These are phyloP conservation scores for Clarireedia homoeocarpa DNA, from an alignment of 2,329 filamentous ascomycete genomes.

Conservation along the genomic window DNA sequence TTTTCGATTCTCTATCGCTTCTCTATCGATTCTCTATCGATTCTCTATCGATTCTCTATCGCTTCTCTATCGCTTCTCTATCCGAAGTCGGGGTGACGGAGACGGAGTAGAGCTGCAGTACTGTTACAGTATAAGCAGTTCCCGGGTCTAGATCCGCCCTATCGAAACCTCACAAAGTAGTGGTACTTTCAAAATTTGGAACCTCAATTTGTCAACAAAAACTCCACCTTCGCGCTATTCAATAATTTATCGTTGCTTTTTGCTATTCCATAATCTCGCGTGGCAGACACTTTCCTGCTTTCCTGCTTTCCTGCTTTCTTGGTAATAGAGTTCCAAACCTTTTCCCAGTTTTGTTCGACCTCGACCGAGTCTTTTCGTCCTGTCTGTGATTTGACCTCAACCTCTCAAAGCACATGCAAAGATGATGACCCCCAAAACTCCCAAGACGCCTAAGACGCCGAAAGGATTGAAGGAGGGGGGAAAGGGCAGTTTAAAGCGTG, in stretches of 20 bases:
- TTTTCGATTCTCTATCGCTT: too few species aligned
- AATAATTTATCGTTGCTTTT: background rate
- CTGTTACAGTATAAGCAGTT: too few species aligned
- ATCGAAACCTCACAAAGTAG: background rate
- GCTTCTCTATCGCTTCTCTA: too few species aligned
- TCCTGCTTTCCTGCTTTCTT: background rate
- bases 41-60: too few species aligned
- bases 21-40: too few species aligned
- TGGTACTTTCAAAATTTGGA: background rate
- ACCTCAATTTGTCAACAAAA: background rate
- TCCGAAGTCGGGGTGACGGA: too few species aligned
- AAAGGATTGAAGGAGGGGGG: background rate
- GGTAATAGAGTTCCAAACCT: too few species aligned
- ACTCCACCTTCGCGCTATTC: background rate
- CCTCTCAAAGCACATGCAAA: background rate
- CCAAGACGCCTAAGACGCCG: background rate
- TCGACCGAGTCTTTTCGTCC: too few species aligned
- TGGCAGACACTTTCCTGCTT: background rate
- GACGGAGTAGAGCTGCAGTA: too few species aligned
- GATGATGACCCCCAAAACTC: background rate
- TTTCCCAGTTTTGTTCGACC: too few species aligned
- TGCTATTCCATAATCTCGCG: background rate
- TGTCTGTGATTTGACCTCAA: too few species aligned
- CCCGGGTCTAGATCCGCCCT: too few species aligned
- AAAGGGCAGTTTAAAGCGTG: constrained; percentile 2